A percentile compares a stretch with the other conserved stretches of the same genome.
Conservation (phyloP, 192 early-diverging fungal genomes). For the Coemansia guatemalensis region DNA sequence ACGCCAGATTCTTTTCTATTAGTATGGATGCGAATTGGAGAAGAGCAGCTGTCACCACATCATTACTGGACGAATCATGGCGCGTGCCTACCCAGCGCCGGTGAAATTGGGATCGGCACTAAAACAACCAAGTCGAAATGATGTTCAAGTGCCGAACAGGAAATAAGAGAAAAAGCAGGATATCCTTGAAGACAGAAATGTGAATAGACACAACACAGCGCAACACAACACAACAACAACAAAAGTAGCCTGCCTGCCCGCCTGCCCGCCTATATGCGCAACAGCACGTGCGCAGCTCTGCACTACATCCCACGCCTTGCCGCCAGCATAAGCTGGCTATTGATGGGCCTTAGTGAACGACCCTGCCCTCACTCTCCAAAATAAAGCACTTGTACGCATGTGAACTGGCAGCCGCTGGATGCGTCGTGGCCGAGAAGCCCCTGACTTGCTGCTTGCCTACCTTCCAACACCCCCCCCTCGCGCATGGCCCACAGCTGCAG, state of each 20-base stretch:
- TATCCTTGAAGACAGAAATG: background rate
- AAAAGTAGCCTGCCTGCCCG: background rate
- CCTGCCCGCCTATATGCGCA: background rate
- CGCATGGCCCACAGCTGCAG: background rate
- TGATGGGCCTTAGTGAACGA: background rate
- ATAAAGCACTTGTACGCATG: background rate
- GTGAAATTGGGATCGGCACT: background rate
- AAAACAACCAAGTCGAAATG: background rate
- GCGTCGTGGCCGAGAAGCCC: background rate
- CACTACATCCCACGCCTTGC: background rate
- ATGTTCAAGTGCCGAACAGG: background rate
- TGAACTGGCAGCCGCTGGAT: background rate
- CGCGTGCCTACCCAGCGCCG: background rate
- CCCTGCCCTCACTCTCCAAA: background rate
- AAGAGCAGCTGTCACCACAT: background rate
- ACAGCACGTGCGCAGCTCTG: background rate
- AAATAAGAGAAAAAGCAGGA: background rate
- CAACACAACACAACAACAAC: background rate
- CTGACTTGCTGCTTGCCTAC: background rate
- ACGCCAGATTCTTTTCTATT: background rate
- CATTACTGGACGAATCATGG: background rate
- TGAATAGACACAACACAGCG: background rate
- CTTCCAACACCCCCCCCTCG: background rate
- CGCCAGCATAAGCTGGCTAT: background rate
- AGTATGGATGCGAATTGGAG: background rate